Base-by-base conservation (phyloP, 129 eudicot genomes). In the carrot (Daucus carota) region DNA sequence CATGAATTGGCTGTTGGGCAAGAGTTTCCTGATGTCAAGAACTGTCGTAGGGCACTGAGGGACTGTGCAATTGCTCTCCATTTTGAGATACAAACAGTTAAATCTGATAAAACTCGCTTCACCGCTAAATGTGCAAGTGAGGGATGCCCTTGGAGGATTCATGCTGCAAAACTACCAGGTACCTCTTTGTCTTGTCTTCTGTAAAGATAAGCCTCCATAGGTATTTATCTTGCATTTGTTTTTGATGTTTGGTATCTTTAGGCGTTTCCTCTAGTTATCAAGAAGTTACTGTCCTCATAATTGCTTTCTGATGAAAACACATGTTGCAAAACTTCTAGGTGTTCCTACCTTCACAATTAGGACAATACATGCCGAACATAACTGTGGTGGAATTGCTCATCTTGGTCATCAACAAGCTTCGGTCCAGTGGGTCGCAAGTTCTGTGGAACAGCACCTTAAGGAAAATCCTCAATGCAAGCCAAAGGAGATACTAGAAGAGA, bases 401-500 rank as follows among this genome's bases (percentile, higher is more conserved):
- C 89, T 92, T 46, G 97, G 97, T 28, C 97, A 92, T 70, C 97
- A 92, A 72, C 97, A 92, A 78, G 97, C 97, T 26, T 89, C 97
- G 2, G 97, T 89, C 33, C 88, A 92, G 59, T 92, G 97, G 97
- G 92, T 92, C 69, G 97, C 97, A 15, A 92, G 45, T 75, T 83
- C 97, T 5, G 92, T 92, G 8, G 95, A 92, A 75, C 90, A 83
- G 75, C 87, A 81, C 46, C 87, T 92, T 2, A 85, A 82, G 77
- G 95, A 92, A 81, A 92, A 92, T 70, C 97, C 97, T 4, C 88
- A 92, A 60, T 92, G 81, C 80, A 92, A 92, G 85, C 97, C 97
- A 22, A 92, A 92, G 68, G 97, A 92, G 81, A 88, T 92, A 57
- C 83, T 92, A 41, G 97, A 92, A 77, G 97, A 92, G 80, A 92